A percentile compares a stretch with the other conserved stretches of the same genome.
phyloP scores from a whole-genome alignment of 768 basidiomycete species.

The Leccinum sublutescens region DNA sequence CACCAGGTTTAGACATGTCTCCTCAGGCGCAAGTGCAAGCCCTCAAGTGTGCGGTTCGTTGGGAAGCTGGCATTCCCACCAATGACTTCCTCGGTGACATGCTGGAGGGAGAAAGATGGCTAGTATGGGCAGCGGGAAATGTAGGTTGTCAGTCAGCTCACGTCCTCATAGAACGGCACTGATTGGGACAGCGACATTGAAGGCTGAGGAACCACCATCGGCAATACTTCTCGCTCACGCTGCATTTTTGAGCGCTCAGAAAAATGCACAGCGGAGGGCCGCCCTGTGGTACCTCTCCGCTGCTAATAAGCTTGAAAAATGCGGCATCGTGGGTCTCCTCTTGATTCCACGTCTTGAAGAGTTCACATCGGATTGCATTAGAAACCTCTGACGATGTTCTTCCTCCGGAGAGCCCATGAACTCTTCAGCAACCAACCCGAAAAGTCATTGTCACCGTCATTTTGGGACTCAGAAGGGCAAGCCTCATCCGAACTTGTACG shows the following conservation, averaged over 20 bases:
- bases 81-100: slow-evolving; percentile 55
- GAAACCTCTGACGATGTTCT: slow-evolving; percentile 86
- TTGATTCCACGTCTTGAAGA: slow-evolving; percentile 2
- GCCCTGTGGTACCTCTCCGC: slow-evolving; percentile 79
- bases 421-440: slow-evolving; percentile 50
- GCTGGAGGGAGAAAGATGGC: slow-evolving; percentile 80
- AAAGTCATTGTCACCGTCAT: slow-evolving; percentile 73
- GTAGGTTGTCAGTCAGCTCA: slow-evolving; percentile 43
- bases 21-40: slow-evolving; percentile 69
- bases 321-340: slow-evolving; percentile 67
- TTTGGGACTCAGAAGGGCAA: slow-evolving; percentile 71
- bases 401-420: slow-evolving; percentile 68
- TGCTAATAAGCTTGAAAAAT: slow-evolving; percentile 77
- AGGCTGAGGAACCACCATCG: slow-evolving; percentile 82
- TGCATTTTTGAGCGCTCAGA: slow-evolving; percentile 63
- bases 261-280: slow-evolving; percentile 56
- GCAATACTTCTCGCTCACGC: slow-evolving; percentile 82
- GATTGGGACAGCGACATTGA: slow-evolving; percentile 30
- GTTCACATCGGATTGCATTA: slow-evolving; percentile 28
- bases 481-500: slow-evolving; percentile 39
- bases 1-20: slow-evolving; percentile 45
- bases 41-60: slow-evolving; percentile 67
- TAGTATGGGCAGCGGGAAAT: slow-evolving; percentile 81
- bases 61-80: slow-evolving; percentile 64
- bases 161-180: slow-evolving; percentile 17